These are phyloP conservation scores for Saccharomyces eubayanus DNA, from an alignment of 805 yeast genomes.

Conservation along the genomic window DNA sequence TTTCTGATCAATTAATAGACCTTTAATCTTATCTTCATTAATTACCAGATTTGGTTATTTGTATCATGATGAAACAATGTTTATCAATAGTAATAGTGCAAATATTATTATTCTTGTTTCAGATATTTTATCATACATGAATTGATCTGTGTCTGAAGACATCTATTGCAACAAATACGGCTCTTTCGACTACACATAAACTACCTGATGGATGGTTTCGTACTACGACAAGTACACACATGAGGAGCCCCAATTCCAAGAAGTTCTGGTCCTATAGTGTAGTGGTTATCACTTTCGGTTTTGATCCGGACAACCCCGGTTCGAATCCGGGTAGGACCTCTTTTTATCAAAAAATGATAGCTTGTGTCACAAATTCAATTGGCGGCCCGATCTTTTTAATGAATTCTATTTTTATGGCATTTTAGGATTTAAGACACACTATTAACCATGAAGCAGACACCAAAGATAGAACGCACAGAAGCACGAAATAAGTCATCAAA, in stretches of 20 bases:
- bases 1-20: too few relatives aligned
- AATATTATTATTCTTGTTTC: too few relatives aligned
- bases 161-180: too few relatives aligned
- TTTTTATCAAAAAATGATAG: conserved; percentile 4
- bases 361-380: not conserved
- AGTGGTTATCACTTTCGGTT: conserved; percentile 78
- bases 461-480: not conserved
- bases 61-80: too few relatives aligned
- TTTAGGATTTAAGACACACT: not conserved
- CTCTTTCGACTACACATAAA: too few relatives aligned
- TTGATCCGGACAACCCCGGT: conserved; percentile 78
- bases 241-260: not conserved
- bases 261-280: conserved; percentile 42
- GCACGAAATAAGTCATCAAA: not conserved
- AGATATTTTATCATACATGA: too few relatives aligned
- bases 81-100: too few relatives aligned
- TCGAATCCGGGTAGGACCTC: conserved; percentile 80
- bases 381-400: not conserved
- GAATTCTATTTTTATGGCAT: not conserved
- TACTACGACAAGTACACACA: too few relatives aligned
- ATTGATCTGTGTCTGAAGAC: too few relatives aligned
- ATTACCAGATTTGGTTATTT: too few relatives aligned
- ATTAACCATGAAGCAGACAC: not conserved
- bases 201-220: too few relatives aligned
- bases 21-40: too few relatives aligned